These are phyloP conservation scores for Stagonosporopsis chrysanthemi DNA, from an alignment of 2,329 filamentous ascomycete genomes.

Conservation along the genomic window DNA sequence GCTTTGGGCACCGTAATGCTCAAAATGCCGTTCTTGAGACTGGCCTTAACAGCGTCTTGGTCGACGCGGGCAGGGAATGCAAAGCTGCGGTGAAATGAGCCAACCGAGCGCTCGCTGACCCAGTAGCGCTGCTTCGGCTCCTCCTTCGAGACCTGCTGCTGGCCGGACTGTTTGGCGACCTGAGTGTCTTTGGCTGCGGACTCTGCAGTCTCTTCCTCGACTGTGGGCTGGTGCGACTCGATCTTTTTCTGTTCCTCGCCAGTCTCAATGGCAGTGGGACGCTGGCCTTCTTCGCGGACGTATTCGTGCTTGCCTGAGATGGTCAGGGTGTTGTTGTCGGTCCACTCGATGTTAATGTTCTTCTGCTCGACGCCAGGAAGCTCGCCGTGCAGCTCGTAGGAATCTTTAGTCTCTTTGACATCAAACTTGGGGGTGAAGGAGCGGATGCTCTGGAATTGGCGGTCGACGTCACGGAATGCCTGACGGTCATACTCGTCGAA, in stretches of 20 bases:
- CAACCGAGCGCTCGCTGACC: slow-evolving; percentile 67
- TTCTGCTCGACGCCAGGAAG: slow-evolving; percentile 78
- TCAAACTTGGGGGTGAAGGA: slow-evolving; percentile 81
- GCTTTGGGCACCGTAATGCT: slow-evolving; percentile 66
- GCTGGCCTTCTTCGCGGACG: slow-evolving; percentile 63
- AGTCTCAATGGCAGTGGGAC: slow-evolving; percentile 58
- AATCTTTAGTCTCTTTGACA: slow-evolving; percentile 71
- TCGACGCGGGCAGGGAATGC: slow-evolving; percentile 65
- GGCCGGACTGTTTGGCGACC: slow-evolving; percentile 36
- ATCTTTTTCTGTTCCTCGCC: slow-evolving; percentile 32
- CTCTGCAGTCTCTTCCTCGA: slow-evolving; percentile 66
- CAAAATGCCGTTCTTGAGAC: slow-evolving; percentile 67
- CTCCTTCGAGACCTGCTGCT: slow-evolving; percentile 52
- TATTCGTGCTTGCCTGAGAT: slow-evolving; percentile 75
- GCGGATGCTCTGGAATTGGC: slow-evolving; percentile 46
- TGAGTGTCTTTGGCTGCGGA: slow-evolving; percentile 27
- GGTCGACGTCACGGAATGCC: slow-evolving; percentile 38
- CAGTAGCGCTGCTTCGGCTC: slow-evolving; percentile 71
- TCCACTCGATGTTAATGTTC: slow-evolving; percentile 79
- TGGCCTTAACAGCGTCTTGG: slow-evolving; percentile 68
- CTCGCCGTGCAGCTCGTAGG: slow-evolving; percentile 82
- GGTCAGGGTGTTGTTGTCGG: slow-evolving; percentile 74
- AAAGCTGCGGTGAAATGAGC: slow-evolving; percentile 67
- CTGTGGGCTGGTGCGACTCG: slow-evolving; percentile 59
- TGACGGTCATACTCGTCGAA: slow-evolving; percentile 57